Percentiles rank a stretch among this genome's conserved stretches.
These are phyloP conservation scores for Ceratopteris richardii DNA, from an alignment of 75 land plant species.

Conservation along the genomic window DNA sequence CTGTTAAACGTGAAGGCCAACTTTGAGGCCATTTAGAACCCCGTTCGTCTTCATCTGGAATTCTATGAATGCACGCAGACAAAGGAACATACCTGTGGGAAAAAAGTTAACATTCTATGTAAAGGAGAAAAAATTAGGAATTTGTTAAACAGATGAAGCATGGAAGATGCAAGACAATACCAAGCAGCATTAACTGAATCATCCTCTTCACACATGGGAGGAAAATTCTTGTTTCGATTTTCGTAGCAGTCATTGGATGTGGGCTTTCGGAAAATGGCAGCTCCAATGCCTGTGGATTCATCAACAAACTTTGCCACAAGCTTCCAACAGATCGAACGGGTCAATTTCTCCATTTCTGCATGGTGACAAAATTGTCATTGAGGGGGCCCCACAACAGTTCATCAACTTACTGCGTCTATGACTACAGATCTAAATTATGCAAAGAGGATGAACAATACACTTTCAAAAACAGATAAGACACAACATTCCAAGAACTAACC, in stretches of 20 bases:
- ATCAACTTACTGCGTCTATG: too few relatives aligned
- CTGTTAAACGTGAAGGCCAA: slow-evolving; percentile 38
- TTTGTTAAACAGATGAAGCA: too few relatives aligned
- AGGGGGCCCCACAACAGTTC: too few relatives aligned
- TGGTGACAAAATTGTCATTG: not conserved
- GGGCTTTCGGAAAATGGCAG: slow-evolving; percentile 82
- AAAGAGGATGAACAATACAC: too few relatives aligned
- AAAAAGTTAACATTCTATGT: too few relatives aligned
- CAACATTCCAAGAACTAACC: slow-evolving; percentile 24
- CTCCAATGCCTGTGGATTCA: slow-evolving; percentile 53
- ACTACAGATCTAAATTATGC: too few relatives aligned
- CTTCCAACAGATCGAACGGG: slow-evolving; percentile 74
- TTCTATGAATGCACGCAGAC: slow-evolving; percentile 37
- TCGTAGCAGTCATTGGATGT: slow-evolving; percentile 64
- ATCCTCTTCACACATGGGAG: slow-evolving; percentile 72
- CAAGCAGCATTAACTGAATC: slow-evolving; percentile 82
- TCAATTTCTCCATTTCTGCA: slow-evolving; percentile 37
- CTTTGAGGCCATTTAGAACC: slow-evolving; percentile 43
- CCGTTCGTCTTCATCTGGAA: slow-evolving; percentile 25
- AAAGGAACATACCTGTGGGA: slow-evolving; percentile 42
- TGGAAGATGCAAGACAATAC: too few relatives aligned
- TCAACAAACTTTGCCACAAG: slow-evolving; percentile 61
- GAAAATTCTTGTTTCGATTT: slow-evolving; percentile 39
- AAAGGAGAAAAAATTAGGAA: too few relatives aligned
- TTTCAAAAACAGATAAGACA: too few relatives aligned